These are phyloP conservation scores for Alloteropsis semialata DNA, from an alignment of 176 grass and related monocot genomes.

Conservation along the genomic window DNA sequence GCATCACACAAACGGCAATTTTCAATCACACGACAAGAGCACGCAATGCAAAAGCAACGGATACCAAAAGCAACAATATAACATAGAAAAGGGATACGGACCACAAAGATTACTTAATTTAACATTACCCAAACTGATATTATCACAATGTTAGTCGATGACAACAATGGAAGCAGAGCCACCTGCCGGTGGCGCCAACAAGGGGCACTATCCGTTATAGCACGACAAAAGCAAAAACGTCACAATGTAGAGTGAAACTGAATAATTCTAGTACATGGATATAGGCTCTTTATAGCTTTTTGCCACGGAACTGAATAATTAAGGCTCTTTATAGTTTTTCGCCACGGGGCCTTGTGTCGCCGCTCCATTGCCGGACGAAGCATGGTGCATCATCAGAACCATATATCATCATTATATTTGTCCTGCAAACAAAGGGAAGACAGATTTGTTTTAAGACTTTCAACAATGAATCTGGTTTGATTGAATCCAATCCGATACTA, in stretches of 20 bases:
- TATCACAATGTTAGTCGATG: conserved; percentile 58
- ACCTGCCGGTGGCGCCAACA: conserved; percentile 33
- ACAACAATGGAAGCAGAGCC: conserved; percentile 12
- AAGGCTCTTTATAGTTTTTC: background rate
- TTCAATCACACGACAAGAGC: background rate
- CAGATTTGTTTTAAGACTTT: background rate
- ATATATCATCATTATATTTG: conserved; percentile 51
- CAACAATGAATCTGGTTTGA: background rate
- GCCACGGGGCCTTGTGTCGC: background rate
- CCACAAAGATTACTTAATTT: background rate
- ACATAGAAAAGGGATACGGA: background rate
- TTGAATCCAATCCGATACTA: background rate
- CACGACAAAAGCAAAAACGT: conserved; percentile 34
- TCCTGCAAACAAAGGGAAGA: conserved; percentile 19
- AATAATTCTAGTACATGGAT: conserved; percentile 46
- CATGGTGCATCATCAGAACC: background rate
- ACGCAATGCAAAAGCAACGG: background rate
- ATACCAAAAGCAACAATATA: background rate
- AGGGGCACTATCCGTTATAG: conserved; percentile 43
- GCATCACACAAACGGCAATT: background rate
- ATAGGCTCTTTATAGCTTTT: conserved; percentile 29
- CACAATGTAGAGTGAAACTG: conserved; percentile 43
- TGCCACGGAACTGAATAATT: background rate
- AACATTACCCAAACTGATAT: conserved; percentile 61
- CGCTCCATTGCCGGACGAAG: background rate